phyloP scores from a whole-genome alignment of 306 rosid species.

The Sphenostylis stenocarpa region DNA sequence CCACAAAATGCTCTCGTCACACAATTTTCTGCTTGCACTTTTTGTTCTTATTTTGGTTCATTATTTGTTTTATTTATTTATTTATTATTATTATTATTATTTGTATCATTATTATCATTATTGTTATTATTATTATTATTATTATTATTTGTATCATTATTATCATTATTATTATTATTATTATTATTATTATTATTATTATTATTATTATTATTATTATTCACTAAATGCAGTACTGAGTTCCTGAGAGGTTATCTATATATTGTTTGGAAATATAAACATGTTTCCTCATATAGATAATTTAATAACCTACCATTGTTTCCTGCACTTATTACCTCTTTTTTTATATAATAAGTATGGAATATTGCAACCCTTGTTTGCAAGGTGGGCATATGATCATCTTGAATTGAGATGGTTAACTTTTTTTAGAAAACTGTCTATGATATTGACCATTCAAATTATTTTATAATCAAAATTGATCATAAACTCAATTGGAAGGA shows the following conservation, averaged over 20 bases:
- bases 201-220: background rate
- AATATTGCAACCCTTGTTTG: background rate
- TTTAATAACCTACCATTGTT: background rate
- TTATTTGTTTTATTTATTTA: no score
- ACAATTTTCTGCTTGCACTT: background rate
- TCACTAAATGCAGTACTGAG: background rate
- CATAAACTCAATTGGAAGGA: background rate
- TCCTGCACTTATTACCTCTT: background rate
- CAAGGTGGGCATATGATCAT: background rate
- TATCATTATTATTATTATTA: background rate
- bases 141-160: background rate
- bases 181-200: background rate
- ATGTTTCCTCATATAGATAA: background rate
- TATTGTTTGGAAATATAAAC: conserved; percentile 4
- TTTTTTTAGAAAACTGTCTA: background rate
- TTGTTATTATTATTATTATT: background rate
- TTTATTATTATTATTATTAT: background rate
- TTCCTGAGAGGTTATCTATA: background rate
- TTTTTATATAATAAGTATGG: background rate
- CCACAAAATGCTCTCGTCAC: background rate
- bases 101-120: no score
- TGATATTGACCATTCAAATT: background rate
- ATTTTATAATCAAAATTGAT: background rate
- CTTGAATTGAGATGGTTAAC: background rate
- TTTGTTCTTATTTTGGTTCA: background rate